phyloP scores from a whole-genome alignment of 257 asterid genomes.

The Verbena officinalis region DNA sequence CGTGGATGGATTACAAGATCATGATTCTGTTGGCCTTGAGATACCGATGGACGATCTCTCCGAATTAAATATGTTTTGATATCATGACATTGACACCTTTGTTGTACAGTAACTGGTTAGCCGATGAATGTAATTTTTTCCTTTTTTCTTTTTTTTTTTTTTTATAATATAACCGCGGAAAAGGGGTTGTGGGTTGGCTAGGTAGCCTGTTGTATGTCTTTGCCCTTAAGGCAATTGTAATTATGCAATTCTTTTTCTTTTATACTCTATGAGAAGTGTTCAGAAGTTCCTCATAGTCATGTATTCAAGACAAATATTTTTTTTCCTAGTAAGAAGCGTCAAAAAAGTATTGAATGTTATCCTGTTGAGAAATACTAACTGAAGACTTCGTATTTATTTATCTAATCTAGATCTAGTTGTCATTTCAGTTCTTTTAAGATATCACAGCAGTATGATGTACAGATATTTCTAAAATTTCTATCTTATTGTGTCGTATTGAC shows the following conservation, averaged over 20 bases:
- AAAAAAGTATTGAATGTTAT: background rate
- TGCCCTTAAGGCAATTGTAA: slow-evolving; percentile 68
- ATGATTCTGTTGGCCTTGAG: slow-evolving; percentile 69
- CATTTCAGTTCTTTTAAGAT: background rate
- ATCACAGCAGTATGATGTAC: background rate
- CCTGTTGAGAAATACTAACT: background rate
- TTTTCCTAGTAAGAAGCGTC: slow-evolving; percentile 22
- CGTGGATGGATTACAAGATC: slow-evolving; percentile 68
- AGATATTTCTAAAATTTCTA: too few relatives aligned
- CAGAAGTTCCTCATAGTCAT: slow-evolving; percentile 33
- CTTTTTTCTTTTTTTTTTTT: background rate
- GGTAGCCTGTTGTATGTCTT: slow-evolving; percentile 31
- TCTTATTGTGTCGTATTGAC: too few relatives aligned
- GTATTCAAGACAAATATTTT: slow-evolving; percentile 29
- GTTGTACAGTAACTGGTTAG: slow-evolving; percentile 65
- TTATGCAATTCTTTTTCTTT: slow-evolving; percentile 52
- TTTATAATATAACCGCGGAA: too few relatives aligned
- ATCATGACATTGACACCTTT: slow-evolving; percentile 22
- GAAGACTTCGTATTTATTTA: background rate
- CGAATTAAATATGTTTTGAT: slow-evolving; percentile 73
- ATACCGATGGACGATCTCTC: slow-evolving; percentile 95
- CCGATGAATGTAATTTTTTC: slow-evolving; percentile 21
- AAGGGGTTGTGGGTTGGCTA: slow-evolving; percentile 17
- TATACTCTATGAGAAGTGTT: slow-evolving; percentile 22
- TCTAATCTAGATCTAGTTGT: background rate